Percentiles rank a stretch among this genome's conserved stretches.
Evolutionary conservation across 225 moss, liverwort and hornwort genomes (phyloP).

Genomic region (Polytrichum formosum): DNA sequence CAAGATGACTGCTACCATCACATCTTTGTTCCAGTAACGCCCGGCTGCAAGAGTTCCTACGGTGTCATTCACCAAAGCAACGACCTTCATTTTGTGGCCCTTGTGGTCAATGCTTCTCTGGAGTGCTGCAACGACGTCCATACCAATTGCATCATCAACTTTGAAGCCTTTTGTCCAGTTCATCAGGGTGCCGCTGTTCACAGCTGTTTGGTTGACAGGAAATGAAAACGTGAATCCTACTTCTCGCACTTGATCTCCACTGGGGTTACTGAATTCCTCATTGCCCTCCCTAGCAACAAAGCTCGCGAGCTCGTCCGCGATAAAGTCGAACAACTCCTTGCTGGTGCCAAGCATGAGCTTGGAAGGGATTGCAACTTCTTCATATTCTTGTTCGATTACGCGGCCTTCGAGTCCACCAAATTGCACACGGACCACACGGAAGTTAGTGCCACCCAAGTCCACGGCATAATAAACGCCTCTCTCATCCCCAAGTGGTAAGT

Average conservation of each 20-base stretch:
- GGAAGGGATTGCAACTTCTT: slow-evolving; percentile 85
- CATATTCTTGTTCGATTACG: slow-evolving; percentile 80
- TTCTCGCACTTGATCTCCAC: slow-evolving; percentile 43
- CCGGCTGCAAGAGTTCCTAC: slow-evolving; percentile 79
- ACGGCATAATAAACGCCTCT: slow-evolving; percentile 83
- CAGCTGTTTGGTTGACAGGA: slow-evolving; percentile 77
- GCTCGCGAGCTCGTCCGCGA: slow-evolving; percentile 63
- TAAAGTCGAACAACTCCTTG: slow-evolving; percentile 88
- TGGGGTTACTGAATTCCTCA: slow-evolving; percentile 34
- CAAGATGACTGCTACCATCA: slow-evolving; percentile 71
- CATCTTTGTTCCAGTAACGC: slow-evolving; percentile 65
- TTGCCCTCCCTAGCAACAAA: slow-evolving; percentile 80
- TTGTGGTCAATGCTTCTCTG: slow-evolving; percentile 40
- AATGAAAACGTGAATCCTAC: slow-evolving; percentile 90
- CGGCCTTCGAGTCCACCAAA: slow-evolving; percentile 75
- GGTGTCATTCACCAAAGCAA: slow-evolving; percentile 67
- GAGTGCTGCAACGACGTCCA: slow-evolving; percentile 36
- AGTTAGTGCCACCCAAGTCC: slow-evolving; percentile 94
- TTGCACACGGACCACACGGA: slow-evolving; percentile 82
- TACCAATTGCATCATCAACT: slow-evolving; percentile 42
- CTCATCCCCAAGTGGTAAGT: slow-evolving; percentile 40
- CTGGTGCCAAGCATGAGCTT: slow-evolving; percentile 73
- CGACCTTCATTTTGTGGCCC: slow-evolving; percentile 40
- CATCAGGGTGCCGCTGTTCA: slow-evolving; percentile 76
- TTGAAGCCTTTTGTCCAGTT: slow-evolving; percentile 95